Base-by-base conservation (phyloP, 2,329 filamentous ascomycete genomes). In the Boeremia lycopersici region DNA sequence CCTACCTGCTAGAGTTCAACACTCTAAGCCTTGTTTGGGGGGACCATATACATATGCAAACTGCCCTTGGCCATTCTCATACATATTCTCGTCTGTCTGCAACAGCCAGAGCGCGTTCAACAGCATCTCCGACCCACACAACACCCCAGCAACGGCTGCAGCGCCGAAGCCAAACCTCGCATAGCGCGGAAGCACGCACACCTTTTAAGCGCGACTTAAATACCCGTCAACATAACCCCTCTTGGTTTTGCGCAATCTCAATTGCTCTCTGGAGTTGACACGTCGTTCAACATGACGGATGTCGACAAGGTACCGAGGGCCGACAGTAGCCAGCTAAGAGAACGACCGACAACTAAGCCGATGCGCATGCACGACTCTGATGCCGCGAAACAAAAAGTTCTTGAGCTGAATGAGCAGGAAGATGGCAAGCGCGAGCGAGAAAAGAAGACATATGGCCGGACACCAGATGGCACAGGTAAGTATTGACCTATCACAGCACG, bases 401-500 rank as follows among this genome's bases (percentile, higher is more conserved):
- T 79, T 52, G 76, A 80, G 60, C 68, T 83, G 61, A 83, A 83
- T 57, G 77, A 81, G 56, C 66, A 77, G 55, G 79, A 82, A 65
- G 76, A 79, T 48, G 41, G 48, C 23, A 74, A 78, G 62, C 79
- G 81, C 59, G 68, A 77, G 60, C 81, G 83, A 58, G 77, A 83
- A 58, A 87, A 86, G 73, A 93, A 91, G 81, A 96, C 92, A 0
- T 96, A 90, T 81, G 93, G 93, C 51, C 87, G 93, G 62, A 97
- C 93, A 12, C 91, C 91, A 28, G 89, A 93, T 77, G 93, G 93
- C 69, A 96, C 86, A 77, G 87, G 93, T 97, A 84, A 77, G 90
- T 81, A 35, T 49, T 33, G 19, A 41, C 26, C 35, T 53, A 11
- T 11, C 10, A 35, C 30, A 38, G 25, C 44, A 42, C 13, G 31